Evolutionary conservation across 2,329 filamentous ascomycete species (phyloP).

Genomic region (Fusarium austroafricanum): DNA sequence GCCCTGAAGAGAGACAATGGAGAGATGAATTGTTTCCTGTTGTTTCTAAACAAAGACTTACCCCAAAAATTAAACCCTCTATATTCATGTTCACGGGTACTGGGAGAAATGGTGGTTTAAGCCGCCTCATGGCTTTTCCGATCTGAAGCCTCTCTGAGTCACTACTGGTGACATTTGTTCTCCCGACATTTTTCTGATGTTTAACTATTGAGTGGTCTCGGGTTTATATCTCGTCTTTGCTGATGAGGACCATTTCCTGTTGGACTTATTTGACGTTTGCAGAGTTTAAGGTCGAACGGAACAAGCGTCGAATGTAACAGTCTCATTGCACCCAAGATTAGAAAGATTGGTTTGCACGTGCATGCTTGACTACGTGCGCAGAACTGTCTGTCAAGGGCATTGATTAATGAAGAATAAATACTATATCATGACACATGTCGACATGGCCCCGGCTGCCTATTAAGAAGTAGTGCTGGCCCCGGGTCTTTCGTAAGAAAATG

Average conservation of each 20-base stretch:
- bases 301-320: conserved; percentile 11
- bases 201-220: neutral
- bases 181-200: conserved; percentile 4
- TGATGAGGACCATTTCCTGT: neutral
- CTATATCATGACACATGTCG: conserved; percentile 49
- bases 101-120: conserved; percentile 6
- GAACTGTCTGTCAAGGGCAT: conserved; percentile 37
- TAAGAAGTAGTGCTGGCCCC: conserved; percentile 36
- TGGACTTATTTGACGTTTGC: neutral
- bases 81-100: conserved; percentile 32
- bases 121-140: neutral
- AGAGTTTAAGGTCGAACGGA: neutral
- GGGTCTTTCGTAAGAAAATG: conserved; percentile 31
- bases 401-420: conserved; percentile 48
- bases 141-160: conserved; percentile 5
- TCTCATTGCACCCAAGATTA: conserved; percentile 14
- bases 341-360: conserved; percentile 32
- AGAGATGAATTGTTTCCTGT: conserved; percentile 23
- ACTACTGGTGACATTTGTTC: conserved; percentile 10
- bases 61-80: conserved; percentile 21
- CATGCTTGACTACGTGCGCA: conserved; percentile 11
- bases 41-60: conserved; percentile 25
- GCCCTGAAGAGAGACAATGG: conserved; percentile 28
- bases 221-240: neutral
- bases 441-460: conserved; percentile 40